A percentile compares a stretch with the other conserved stretches of the same genome.
Conservation (phyloP, 176 grass and related monocot genomes). For the Tuctoria greenei region DNA sequence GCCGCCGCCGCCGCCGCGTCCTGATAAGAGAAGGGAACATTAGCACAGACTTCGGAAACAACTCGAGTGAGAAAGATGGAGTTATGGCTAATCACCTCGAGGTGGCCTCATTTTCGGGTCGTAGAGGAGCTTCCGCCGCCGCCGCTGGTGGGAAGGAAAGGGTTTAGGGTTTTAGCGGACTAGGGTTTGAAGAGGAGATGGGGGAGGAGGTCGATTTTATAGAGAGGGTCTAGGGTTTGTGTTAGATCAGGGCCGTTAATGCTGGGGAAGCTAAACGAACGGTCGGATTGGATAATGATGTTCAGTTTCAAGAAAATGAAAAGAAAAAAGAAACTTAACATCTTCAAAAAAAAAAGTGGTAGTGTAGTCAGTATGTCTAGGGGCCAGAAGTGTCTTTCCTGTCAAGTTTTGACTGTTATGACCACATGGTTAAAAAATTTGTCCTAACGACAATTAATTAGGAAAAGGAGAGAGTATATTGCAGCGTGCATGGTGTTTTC, state of each 20-base stretch:
- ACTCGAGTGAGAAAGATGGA: background rate
- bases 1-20: slow-evolving; percentile 33
- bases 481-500: too few relatives aligned
- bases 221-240: slow-evolving; percentile 22
- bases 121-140: slow-evolving; percentile 23
- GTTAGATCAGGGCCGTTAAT: slow-evolving; percentile 10
- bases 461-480: too few relatives aligned
- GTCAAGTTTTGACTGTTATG: slow-evolving; percentile 1
- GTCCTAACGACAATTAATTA: too few relatives aligned
- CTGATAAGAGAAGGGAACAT: background rate
- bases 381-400: too few relatives aligned
- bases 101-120: slow-evolving; percentile 49
- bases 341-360: too few relatives aligned
- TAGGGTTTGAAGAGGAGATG: background rate
- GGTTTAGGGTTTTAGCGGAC: slow-evolving; percentile 46
- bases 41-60: background rate
- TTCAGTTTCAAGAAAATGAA: too few relatives aligned
- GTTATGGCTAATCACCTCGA: slow-evolving; percentile 1
- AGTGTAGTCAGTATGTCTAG: too few relatives aligned
- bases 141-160: slow-evolving; percentile 7
- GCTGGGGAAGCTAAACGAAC: background rate
- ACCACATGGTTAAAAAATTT: too few relatives aligned
- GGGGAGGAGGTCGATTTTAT: slow-evolving; percentile 10
- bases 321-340: background rate
- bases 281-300: background rate